phyloP scores from a whole-genome alignment of 805 yeast genomes.

The Diddensiella santjacobensis region DNA sequence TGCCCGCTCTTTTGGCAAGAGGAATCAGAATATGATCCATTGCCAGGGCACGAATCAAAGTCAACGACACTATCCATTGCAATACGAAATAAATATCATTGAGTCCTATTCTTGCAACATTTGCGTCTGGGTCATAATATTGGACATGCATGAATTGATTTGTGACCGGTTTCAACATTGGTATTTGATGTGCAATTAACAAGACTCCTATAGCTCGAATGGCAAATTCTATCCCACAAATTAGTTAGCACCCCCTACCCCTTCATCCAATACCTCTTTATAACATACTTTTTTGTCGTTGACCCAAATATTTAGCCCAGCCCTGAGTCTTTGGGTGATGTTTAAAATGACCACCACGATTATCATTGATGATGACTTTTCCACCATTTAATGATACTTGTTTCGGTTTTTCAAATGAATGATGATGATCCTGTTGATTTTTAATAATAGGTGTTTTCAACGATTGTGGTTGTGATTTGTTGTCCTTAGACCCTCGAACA shows the following conservation, averaged over 20 bases:
- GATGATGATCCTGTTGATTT: no score
- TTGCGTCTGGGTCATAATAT: constrained; percentile 30
- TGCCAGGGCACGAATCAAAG: constrained; percentile 55
- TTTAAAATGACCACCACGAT: background rate
- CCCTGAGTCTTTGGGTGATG: constrained; percentile 5
- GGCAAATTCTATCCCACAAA: constrained; percentile 26
- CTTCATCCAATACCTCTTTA: constrained; percentile 4
- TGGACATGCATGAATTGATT: constrained; percentile 42
- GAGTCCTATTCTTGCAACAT: constrained; percentile 21
- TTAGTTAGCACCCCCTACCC: constrained; percentile 19
- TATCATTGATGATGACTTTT: background rate
- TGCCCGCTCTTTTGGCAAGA: constrained; percentile 43
- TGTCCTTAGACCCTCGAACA: no score
- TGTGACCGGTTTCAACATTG: constrained; percentile 30
- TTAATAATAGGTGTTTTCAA: no score
- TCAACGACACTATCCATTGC: constrained; percentile 52
- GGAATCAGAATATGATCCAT: constrained; percentile 60
- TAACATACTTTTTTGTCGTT: constrained; percentile 22
- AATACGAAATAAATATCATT: constrained; percentile 38
- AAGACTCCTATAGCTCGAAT: constrained; percentile 23
- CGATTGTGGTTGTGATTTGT: no score
- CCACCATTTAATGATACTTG: no score
- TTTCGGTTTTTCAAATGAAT: no score
- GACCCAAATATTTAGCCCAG: constrained; percentile 19
- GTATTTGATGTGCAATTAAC: constrained; percentile 27